phyloP scores from a whole-genome alignment of 805 yeast genomes.

The Sugiyamaella chiloensis region DNA sequence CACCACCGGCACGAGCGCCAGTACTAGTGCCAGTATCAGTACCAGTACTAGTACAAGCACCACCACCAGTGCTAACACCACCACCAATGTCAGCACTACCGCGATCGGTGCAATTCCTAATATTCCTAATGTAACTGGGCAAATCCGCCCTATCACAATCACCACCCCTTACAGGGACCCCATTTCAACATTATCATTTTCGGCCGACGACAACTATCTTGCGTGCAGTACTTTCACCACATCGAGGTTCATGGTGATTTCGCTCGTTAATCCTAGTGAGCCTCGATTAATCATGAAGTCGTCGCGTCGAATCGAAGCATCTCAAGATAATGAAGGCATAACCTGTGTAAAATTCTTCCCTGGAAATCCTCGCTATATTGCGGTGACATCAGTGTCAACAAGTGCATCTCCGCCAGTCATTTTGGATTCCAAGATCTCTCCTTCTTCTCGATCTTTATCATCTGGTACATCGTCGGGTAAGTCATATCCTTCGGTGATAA shows the following conservation, averaged over 20 bases:
- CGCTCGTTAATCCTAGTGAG: conserved; percentile 57
- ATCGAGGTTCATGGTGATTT: conserved; percentile 72
- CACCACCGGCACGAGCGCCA: too few relatives aligned
- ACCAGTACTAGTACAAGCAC: not conserved
- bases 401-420: conserved; percentile 67
- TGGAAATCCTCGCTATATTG: conserved; percentile 52
- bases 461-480: conserved; percentile 34
- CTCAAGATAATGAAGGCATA: conserved; percentile 83
- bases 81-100: conserved; percentile 50
- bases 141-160: conserved; percentile 67
- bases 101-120: too few relatives aligned
- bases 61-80: conserved; percentile 9
- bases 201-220: conserved; percentile 64
- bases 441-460: conserved; percentile 16
- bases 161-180: conserved; percentile 88
- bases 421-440: conserved; percentile 49
- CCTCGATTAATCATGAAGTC: conserved; percentile 71
- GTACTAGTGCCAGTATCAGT: too few relatives aligned
- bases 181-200: conserved; percentile 67
- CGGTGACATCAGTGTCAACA: conserved; percentile 47
- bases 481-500: conserved; percentile 57
- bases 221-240: conserved; percentile 77
- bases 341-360: conserved; percentile 77
- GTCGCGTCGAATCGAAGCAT: conserved; percentile 47
- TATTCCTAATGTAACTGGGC: too few relatives aligned